A percentile compares a stretch with the other conserved stretches of the same genome.
phyloP scores from a whole-genome alignment of 139 green algal species.

The Coelastrella sp. region DNA sequence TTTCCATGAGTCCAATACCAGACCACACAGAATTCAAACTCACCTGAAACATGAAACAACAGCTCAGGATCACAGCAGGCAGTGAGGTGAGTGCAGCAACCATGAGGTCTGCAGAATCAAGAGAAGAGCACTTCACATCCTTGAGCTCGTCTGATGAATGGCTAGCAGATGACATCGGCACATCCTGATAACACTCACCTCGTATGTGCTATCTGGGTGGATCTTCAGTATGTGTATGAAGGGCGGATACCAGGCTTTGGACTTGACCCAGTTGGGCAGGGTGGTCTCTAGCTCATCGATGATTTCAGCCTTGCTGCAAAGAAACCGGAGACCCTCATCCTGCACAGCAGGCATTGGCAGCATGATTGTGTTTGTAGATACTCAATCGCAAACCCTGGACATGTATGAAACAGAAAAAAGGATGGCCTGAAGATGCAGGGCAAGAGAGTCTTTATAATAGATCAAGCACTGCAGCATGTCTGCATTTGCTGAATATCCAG shows the following conservation, averaged over 20 bases:
- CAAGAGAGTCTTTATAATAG: too few species aligned
- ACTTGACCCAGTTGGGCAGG: conserved; percentile 57
- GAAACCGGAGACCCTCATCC: conserved; percentile 60
- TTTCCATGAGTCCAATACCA: conserved; percentile 62
- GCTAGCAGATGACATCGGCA: neutral
- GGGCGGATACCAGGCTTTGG: conserved; percentile 50
- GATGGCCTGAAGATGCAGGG: too few species aligned
- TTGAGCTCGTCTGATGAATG: too few species aligned
- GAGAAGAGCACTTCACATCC: too few species aligned
- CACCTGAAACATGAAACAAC: conserved; percentile 33
- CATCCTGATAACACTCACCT: neutral
- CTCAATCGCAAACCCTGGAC: too few species aligned
- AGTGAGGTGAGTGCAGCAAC: neutral
- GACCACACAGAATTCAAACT: conserved; percentile 61
- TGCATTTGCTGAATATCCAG: too few species aligned
- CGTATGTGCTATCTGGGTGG: conserved; percentile 45
- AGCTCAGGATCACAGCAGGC: neutral
- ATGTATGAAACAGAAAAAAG: too few species aligned
- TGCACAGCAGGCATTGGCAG: neutral
- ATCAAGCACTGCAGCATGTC: too few species aligned
- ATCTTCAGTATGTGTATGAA: conserved; percentile 70
- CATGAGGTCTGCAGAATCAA: too few species aligned
- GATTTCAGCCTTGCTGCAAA: conserved; percentile 62
- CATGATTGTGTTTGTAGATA: too few species aligned
- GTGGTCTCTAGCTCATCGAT: conserved; percentile 75